These are phyloP conservation scores for Talaromyces adpressus DNA, from an alignment of 495 filamentous ascomycete species.

Conservation along the genomic window DNA sequence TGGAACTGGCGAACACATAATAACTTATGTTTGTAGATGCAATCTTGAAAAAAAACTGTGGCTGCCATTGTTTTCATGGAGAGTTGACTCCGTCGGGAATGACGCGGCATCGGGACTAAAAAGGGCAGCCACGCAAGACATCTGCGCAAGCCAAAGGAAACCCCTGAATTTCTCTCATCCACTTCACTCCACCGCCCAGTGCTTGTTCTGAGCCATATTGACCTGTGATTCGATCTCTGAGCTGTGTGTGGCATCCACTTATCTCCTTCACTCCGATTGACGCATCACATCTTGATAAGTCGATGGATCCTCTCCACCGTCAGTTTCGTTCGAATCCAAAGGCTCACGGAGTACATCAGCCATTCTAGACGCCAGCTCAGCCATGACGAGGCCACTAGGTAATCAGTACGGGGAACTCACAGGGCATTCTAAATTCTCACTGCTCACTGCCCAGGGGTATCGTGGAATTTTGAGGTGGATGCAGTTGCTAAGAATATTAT, in stretches of 20 bases:
- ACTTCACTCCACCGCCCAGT: background rate
- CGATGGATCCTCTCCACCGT: background rate
- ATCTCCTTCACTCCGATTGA: background rate
- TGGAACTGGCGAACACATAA: too few relatives aligned
- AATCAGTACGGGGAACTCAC: too few relatives aligned
- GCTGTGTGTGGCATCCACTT: background rate
- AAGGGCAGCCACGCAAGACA: background rate
- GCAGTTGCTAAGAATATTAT: background rate
- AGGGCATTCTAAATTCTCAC: background rate
- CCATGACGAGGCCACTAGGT: background rate
- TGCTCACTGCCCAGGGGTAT: background rate
- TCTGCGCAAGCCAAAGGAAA: background rate
- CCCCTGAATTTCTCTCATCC: background rate
- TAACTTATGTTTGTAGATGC: too few relatives aligned
- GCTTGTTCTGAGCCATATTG: background rate
- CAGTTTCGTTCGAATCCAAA: background rate
- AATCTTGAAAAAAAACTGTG: background rate
- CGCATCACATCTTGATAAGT: background rate
- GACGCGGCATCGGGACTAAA: background rate
- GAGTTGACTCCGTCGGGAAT: background rate
- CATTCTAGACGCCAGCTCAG: constrained; percentile 3
- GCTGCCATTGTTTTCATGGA: background rate
- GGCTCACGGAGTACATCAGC: background rate
- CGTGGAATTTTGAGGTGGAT: background rate
- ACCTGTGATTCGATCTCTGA: background rate